A percentile compares a stretch with the other conserved stretches of the same genome.
phyloP scores from a whole-genome alignment of 495 filamentous ascomycete genomes.

The Neurospora sp. region DNA sequence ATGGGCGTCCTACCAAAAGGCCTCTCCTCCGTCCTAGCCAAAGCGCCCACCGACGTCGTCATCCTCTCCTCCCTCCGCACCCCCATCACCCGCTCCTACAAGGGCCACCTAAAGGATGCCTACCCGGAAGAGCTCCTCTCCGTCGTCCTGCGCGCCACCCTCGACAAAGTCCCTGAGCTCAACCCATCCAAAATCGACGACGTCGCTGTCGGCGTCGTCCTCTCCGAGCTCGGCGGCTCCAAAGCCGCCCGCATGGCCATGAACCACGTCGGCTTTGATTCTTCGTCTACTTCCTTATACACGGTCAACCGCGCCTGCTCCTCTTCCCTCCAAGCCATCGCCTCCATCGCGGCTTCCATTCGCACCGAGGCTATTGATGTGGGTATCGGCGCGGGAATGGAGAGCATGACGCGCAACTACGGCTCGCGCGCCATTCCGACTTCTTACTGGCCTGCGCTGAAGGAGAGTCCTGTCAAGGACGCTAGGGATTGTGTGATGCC shows the following conservation, averaged over 20 bases:
- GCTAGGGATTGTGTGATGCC: constrained; percentile 82
- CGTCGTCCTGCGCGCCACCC: constrained; percentile 70
- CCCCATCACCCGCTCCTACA: constrained; percentile 69
- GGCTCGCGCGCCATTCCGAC: constrained; percentile 71
- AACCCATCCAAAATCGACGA: constrained; percentile 65
- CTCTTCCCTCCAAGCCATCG: constrained; percentile 65
- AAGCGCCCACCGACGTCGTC: constrained; percentile 72
- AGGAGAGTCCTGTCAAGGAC: constrained; percentile 53
- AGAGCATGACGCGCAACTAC: constrained; percentile 90
- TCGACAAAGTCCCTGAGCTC: constrained; percentile 65
- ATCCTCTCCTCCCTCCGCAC: constrained; percentile 84
- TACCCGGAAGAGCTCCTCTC: constrained; percentile 85
- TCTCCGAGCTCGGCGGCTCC: constrained; percentile 80
- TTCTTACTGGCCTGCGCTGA: constrained; percentile 66
- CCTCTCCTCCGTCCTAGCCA: constrained; percentile 67
- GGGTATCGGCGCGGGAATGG: constrained; percentile 86
- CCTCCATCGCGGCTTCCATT: constrained; percentile 60
- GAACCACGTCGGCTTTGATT: constrained; percentile 62
- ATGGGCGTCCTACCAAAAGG: constrained; percentile 39
- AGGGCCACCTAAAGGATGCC: constrained; percentile 76
- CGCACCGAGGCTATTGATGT: constrained; percentile 58
- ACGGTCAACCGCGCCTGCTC: constrained; percentile 84
- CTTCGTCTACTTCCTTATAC: constrained; percentile 60
- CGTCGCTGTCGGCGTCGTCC: constrained; percentile 75
- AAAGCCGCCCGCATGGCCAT: constrained; percentile 90